phyloP scores from a whole-genome alignment of 306 rosid species.

The Pyrus communis region DNA sequence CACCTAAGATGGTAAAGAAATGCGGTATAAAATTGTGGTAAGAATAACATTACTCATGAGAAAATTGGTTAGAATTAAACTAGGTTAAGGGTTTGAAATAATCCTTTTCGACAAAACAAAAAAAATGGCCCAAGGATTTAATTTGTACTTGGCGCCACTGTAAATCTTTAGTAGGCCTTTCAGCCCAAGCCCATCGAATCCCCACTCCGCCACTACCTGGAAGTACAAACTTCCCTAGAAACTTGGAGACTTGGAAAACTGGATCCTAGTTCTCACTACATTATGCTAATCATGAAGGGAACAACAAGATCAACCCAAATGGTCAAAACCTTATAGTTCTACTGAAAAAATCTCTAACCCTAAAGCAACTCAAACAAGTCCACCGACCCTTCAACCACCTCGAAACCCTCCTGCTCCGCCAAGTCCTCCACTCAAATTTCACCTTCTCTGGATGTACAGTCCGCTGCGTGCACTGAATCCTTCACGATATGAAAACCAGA shows the following conservation, averaged over 20 bases:
- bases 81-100: no score
- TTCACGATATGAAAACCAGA: conserved; percentile 45
- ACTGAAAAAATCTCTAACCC: conserved; percentile 27
- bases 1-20: no score
- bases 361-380: conserved; percentile 51
- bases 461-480: conserved; percentile 31
- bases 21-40: no score
- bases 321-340: conserved; percentile 24
- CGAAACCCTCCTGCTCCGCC: conserved; percentile 40
- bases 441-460: conserved; percentile 26
- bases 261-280: neutral
- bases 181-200: no score
- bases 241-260: neutral
- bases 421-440: conserved; percentile 34
- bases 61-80: no score
- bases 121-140: no score
- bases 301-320: neutral
- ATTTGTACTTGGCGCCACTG: no score
- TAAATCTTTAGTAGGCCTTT: no score
- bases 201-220: no score
- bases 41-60: no score
- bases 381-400: conserved; percentile 39
- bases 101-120: no score
- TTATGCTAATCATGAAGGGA: neutral
- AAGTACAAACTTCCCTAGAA: neutral